phyloP scores from a whole-genome alignment of 495 filamentous ascomycete species.

The Entonaema liquescens region DNA sequence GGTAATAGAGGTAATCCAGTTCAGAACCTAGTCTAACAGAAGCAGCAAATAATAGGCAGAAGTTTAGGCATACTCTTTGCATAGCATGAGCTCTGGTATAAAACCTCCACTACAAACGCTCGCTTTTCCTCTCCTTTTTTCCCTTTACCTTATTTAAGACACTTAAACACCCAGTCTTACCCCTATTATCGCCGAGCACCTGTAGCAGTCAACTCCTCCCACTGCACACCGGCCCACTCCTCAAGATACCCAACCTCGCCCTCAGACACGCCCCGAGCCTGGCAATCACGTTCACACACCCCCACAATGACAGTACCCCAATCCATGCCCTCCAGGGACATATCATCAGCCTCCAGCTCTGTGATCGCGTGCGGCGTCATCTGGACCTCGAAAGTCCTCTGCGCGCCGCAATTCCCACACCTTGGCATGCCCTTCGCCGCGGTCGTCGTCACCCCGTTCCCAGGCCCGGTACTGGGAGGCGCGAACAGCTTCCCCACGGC shows the following conservation, averaged over 20 bases:
- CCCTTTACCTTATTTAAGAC: background rate
- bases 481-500: conserved; percentile 71
- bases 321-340: conserved; percentile 90
- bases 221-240: conserved; percentile 97
- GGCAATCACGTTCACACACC: conserved; percentile 79
- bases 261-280: conserved; percentile 56
- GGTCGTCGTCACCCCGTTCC: conserved; percentile 6
- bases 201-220: conserved; percentile 73
- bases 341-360: conserved; percentile 83
- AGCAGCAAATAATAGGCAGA: background rate
- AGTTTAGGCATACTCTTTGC: background rate
- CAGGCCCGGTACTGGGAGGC: conserved; percentile 23
- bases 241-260: conserved; percentile 76
- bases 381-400: conserved; percentile 84
- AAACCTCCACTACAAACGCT: background rate
- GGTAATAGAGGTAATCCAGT: background rate
- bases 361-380: conserved; percentile 89
- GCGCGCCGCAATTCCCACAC: conserved; percentile 77
- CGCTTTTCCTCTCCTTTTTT: background rate
- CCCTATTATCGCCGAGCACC: conserved; percentile 17
- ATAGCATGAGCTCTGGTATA: too few species aligned
- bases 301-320: conserved; percentile 97
- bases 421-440: conserved; percentile 65
- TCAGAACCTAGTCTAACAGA: background rate
- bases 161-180: background rate